These are phyloP conservation scores for Cyclotella baltica DNA, from an alignment of 108 stramenopile genomes.

Conservation along the genomic window DNA sequence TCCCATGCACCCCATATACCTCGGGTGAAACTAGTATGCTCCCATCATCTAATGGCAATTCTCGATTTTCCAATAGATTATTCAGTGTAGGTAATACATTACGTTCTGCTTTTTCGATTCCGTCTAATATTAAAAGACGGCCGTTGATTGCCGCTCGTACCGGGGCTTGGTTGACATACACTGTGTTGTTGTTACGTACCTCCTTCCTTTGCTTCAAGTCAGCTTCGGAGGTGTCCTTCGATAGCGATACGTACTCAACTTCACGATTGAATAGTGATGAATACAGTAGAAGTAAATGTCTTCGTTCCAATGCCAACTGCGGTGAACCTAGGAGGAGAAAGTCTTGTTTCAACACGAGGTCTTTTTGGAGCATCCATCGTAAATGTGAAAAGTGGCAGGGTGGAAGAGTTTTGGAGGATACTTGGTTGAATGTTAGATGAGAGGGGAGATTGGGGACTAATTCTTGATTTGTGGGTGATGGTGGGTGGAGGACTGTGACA, in stretches of 20 bases:
- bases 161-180: constrained; percentile 82
- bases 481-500: constrained; percentile 29
- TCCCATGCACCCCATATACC: constrained; percentile 23
- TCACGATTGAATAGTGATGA: constrained; percentile 71
- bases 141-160: constrained; percentile 89
- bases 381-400: constrained; percentile 67
- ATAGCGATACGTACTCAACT: constrained; percentile 73
- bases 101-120: constrained; percentile 85
- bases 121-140: constrained; percentile 85
- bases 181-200: constrained; percentile 29
- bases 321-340: constrained; percentile 79
- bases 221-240: constrained; percentile 81
- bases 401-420: constrained; percentile 17
- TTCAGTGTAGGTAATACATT: constrained; percentile 91
- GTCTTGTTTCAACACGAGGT: constrained; percentile 76
- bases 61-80: constrained; percentile 88
- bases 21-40: constrained; percentile 46
- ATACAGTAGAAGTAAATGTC: constrained; percentile 70
- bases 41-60: constrained; percentile 86
- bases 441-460: constrained; percentile 9
- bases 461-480: not conserved
- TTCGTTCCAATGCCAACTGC: constrained; percentile 53
- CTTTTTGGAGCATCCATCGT: constrained; percentile 91
- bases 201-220: constrained; percentile 89
- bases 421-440: not conserved